Conservation (phyloP, 345 rosid species). For the Cardamine occulta region DNA sequence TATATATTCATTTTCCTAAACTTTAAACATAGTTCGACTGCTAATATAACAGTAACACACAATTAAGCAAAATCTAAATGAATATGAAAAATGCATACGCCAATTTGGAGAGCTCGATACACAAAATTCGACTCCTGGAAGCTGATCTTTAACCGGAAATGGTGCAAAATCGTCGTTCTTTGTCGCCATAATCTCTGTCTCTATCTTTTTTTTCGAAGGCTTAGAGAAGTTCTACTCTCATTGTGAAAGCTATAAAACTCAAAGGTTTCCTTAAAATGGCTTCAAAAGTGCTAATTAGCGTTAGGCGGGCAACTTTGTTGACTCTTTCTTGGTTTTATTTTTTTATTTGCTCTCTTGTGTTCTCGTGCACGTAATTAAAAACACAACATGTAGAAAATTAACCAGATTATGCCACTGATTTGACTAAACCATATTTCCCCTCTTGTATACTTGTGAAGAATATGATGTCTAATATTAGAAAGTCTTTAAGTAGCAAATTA, state of each 20-base stretch:
- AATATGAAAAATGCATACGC: slow-evolving; percentile 49
- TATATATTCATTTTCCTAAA: background rate
- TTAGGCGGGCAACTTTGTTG: slow-evolving; percentile 47
- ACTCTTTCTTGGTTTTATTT: slow-evolving; percentile 24
- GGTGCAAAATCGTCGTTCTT: slow-evolving; percentile 74
- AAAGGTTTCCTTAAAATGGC: slow-evolving; percentile 28
- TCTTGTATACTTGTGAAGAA: slow-evolving; percentile 14
- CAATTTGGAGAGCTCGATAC: slow-evolving; percentile 79
- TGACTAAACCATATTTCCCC: slow-evolving; percentile 1
- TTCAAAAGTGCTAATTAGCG: slow-evolving; percentile 27
- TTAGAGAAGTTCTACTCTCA: background rate
- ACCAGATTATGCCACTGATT: slow-evolving; percentile 22
- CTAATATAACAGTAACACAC: background rate
- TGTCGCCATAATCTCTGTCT: slow-evolving; percentile 44
- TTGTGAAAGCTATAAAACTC: slow-evolving; percentile 1
- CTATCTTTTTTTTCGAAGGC: background rate
- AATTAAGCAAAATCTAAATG: background rate
- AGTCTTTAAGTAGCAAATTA: slow-evolving; percentile 8
- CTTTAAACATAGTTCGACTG: background rate
- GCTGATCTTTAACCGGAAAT: slow-evolving; percentile 82
- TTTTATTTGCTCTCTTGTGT: slow-evolving; percentile 14
- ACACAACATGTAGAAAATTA: slow-evolving; percentile 7
- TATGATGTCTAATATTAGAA: no score
- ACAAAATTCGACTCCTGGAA: slow-evolving; percentile 80
- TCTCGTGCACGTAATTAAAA: slow-evolving; percentile 42